These are phyloP conservation scores for Apiotrichum brassicae DNA, from an alignment of 1,284 basidiomycete species.

Conservation along the genomic window DNA sequence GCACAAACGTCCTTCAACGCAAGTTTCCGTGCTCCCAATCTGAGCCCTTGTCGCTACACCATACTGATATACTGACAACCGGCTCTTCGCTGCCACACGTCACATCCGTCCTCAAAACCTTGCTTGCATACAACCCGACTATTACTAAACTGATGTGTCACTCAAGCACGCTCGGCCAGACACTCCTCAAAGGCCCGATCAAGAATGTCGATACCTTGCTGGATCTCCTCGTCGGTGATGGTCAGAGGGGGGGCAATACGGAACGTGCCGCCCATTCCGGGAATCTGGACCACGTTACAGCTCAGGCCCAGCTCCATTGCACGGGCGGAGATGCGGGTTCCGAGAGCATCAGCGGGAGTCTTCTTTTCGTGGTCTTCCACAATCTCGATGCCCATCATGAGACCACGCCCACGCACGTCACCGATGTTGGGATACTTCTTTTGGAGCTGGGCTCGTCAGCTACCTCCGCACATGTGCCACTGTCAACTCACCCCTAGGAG, in stretches of 20 bases:
- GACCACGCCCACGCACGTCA: slow-evolving; percentile 68
- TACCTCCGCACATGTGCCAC: not conserved
- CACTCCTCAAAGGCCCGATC: slow-evolving; percentile 49
- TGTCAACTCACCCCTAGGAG: slow-evolving; percentile 14
- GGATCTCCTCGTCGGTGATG: slow-evolving; percentile 56
- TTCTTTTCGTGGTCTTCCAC: slow-evolving; percentile 46
- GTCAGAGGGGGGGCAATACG: slow-evolving; percentile 60
- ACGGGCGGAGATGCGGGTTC: slow-evolving; percentile 48
- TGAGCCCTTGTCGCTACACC: too few relatives aligned
- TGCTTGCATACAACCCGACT: too few relatives aligned
- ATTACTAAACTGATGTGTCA: too few relatives aligned
- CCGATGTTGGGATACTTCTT: slow-evolving; percentile 55
- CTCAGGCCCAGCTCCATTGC: slow-evolving; percentile 75
- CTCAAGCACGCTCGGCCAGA: not conserved
- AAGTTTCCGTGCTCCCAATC: too few relatives aligned
- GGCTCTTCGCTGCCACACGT: too few relatives aligned
- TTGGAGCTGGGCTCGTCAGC: slow-evolving; percentile 29
- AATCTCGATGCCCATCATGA: slow-evolving; percentile 78
- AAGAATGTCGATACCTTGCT: slow-evolving; percentile 55
- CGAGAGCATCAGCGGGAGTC: slow-evolving; percentile 40
- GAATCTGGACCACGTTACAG: slow-evolving; percentile 46
- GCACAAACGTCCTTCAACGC: too few relatives aligned
- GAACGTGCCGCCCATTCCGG: slow-evolving; percentile 51
- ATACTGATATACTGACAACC: too few relatives aligned
- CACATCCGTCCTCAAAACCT: too few relatives aligned